A percentile compares a stretch with the other conserved stretches of the same genome.
Conservation (phyloP, 441 rosid species). For the Dalechampia spathulata region DNA sequence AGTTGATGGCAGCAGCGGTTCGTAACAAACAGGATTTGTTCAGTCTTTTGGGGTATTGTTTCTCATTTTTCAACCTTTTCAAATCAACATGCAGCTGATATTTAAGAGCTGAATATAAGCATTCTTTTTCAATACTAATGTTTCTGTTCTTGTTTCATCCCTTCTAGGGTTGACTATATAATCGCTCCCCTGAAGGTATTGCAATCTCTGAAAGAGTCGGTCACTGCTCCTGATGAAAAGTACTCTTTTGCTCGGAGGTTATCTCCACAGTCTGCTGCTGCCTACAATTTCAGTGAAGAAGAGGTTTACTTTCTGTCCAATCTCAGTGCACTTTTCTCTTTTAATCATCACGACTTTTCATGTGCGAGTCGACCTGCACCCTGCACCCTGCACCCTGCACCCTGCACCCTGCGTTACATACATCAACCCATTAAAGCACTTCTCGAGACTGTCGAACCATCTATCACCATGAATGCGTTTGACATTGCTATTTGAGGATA, state of each 20-base stretch:
- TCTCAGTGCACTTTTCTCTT: background rate
- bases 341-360: background rate
- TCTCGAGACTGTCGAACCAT: background rate
- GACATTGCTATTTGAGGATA: no score
- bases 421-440: background rate
- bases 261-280: slow-evolving; percentile 65
- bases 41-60: slow-evolving; percentile 73
- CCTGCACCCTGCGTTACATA: background rate
- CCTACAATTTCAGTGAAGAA: slow-evolving; percentile 61
- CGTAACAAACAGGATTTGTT: slow-evolving; percentile 93
- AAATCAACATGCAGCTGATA: background rate
- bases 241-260: slow-evolving; percentile 64
- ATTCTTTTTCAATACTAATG: background rate
- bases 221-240: slow-evolving; percentile 63
- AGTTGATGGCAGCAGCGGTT: slow-evolving; percentile 97
- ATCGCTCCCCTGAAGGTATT: slow-evolving; percentile 86
- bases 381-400: no score
- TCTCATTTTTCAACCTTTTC: background rate
- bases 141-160: slow-evolving; percentile 1
- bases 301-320: slow-evolving; percentile 45
- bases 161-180: slow-evolving; percentile 77
- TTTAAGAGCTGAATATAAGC: background rate
- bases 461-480: background rate
- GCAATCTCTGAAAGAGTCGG: slow-evolving; percentile 80
- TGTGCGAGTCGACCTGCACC: background rate